Conservation (phyloP, 768 basidiomycete species). For the Kwoniella dejecticola region DNA sequence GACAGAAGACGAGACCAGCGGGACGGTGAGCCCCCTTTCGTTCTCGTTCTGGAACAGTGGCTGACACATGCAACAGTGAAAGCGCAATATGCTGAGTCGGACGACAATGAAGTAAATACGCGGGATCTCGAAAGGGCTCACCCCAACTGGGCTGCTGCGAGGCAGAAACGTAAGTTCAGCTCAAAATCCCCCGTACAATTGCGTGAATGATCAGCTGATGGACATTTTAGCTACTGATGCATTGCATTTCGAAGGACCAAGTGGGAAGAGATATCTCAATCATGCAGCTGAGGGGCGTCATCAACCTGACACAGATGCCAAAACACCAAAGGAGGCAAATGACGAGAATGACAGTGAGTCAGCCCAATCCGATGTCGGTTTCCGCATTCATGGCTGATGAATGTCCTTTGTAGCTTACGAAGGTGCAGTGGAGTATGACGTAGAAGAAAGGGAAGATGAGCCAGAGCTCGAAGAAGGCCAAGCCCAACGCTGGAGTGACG, state of each 20-base stretch:
- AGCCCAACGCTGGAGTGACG: slow-evolving; percentile 16
- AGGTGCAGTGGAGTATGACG: slow-evolving; percentile 8
- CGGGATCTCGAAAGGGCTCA: slow-evolving; percentile 13
- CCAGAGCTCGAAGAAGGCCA: slow-evolving; percentile 12
- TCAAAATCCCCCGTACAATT: background rate
- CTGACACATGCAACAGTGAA: slow-evolving; percentile 1
- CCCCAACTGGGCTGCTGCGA: slow-evolving; percentile 20
- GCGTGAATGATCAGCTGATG: background rate
- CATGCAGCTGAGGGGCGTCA: background rate
- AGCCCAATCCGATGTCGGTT: no score
- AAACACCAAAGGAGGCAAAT: background rate
- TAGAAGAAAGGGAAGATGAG: slow-evolving; percentile 18
- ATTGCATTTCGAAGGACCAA: slow-evolving; percentile 5
- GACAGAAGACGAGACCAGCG: background rate
- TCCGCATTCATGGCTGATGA: background rate
- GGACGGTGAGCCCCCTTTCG: slow-evolving; percentile 9
- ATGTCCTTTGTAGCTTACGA: slow-evolving; percentile 10
- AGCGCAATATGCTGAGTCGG: slow-evolving; percentile 29
- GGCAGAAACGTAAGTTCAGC: slow-evolving; percentile 7
- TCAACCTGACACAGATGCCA: background rate
- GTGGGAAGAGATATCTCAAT: background rate
- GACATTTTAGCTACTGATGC: slow-evolving; percentile 4
- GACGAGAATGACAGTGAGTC: background rate
- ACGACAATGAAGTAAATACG: slow-evolving; percentile 1
- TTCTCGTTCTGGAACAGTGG: background rate